Base-by-base conservation (phyloP, 148 eudicot genomes). In the Beta vulgaris region DNA sequence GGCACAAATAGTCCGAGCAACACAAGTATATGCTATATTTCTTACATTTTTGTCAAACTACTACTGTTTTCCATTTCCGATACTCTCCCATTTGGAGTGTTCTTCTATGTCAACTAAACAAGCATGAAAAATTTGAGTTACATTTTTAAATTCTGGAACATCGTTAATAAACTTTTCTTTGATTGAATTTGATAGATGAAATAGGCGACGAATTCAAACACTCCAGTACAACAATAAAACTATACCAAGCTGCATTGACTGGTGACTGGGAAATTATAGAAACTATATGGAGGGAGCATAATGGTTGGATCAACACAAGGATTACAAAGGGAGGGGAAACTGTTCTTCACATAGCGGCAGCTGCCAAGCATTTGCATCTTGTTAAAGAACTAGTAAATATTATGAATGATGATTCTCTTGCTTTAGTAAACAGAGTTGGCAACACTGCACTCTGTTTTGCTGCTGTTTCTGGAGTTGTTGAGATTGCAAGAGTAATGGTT, bases 371-470 rank as follows among this genome's bases (percentile, higher is more conserved):
- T 51, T 25, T 28, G 15, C 65, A 40, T 36, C 44, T 78, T 6
- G 81, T 72, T 72, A 15, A 51, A 12, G 54, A 26, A 23, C 64
- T 79, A 7, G 68, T 79, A 31, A 15, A 57, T 25, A 0, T 40
- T 23, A 79, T 79, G 73, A 32, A 66, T 23, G 5, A 6, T 32
- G 40, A 46, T 18, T 32, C 73, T 0, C 73, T 79, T 18, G 68
- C 73, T 34, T 55, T 63, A 3, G 42, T 36, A 9, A 79, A 79
- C 68, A 79, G 68, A 25, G 39, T 68, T 4, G 82, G 78, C 14
- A 74, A 73, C 77, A 79, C 82, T 0, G 78, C 82, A 0, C 44
- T 79, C 4, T 79, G 82, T 14, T 74, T 79, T 48, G 82, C 78
- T 28, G 82, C 82, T 43, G 78, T 74, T 21, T 74, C 82, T 32